Conservation (phyloP, 768 basidiomycete species). For the Boletellus ananas region DNA sequence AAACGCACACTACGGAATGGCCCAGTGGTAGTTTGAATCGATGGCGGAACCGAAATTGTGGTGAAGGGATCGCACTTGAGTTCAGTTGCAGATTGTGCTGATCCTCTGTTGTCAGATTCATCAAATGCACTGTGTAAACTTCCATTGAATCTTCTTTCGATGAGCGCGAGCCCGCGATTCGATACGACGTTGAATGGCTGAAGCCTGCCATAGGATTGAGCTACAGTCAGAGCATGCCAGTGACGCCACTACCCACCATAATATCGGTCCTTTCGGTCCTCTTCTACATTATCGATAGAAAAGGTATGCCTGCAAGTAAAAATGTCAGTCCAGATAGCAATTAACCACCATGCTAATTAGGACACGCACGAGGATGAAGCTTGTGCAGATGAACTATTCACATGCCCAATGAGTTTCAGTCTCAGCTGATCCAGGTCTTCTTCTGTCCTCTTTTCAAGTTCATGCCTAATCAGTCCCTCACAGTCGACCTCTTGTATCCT, state of each 20-base stretch:
- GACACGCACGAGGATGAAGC: constrained; percentile 6
- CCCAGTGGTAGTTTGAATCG: constrained; percentile 20
- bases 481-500: constrained; percentile 6
- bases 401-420: constrained; percentile 11
- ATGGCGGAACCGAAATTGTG: constrained; percentile 14
- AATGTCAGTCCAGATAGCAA: not conserved
- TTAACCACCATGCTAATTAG: not conserved
- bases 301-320: constrained; percentile 11
- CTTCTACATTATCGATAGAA: not conserved
- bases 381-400: constrained; percentile 15
- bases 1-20: constrained; percentile 17
- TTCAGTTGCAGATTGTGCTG: constrained; percentile 26
- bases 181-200: not conserved
- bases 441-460: not conserved
- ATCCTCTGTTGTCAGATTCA: constrained; percentile 29
- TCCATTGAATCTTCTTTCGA: constrained; percentile 15
- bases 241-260: not conserved
- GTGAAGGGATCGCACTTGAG: constrained; percentile 19
- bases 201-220: not conserved
- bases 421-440: constrained; percentile 13
- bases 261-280: not conserved
- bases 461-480: not conserved
- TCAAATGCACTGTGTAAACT: constrained; percentile 22
- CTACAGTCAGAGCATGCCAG: too few relatives aligned
- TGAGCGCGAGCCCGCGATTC: constrained; percentile 1